These are phyloP conservation scores for Patellaria atrata DNA, from an alignment of 495 filamentous ascomycete species.

Conservation along the genomic window DNA sequence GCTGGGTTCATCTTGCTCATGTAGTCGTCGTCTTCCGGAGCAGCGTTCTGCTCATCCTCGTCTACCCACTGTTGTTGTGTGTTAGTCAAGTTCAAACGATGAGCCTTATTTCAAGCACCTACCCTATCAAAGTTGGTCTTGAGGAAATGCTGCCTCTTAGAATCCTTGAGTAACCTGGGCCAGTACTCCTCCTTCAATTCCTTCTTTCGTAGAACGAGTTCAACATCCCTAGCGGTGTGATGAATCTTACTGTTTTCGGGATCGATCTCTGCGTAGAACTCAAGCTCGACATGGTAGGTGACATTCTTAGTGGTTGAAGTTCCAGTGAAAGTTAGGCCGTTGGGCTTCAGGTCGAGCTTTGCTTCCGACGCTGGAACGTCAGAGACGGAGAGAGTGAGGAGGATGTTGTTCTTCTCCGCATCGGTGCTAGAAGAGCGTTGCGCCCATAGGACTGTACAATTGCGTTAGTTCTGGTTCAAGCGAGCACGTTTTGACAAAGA, in stretches of 20 bases:
- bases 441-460: conserved; percentile 72
- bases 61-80: conserved; percentile 66
- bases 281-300: conserved; percentile 72
- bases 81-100: conserved; percentile 5
- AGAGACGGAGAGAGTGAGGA: conserved; percentile 72
- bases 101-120: conserved; percentile 16
- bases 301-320: conserved; percentile 65
- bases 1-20: conserved; percentile 53
- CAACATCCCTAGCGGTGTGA: conserved; percentile 71
- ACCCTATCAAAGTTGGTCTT: conserved; percentile 99
- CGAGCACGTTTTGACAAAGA: neutral
- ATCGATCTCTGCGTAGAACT: conserved; percentile 88
- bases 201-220: conserved; percentile 92
- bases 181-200: conserved; percentile 81
- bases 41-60: conserved; percentile 95
- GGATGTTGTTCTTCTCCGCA: conserved; percentile 76
- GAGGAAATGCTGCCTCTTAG: conserved; percentile 82
- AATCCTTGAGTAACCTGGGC: conserved; percentile 83
- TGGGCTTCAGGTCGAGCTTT: conserved; percentile 67
- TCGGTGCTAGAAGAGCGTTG: conserved; percentile 81
- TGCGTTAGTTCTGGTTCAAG: conserved; percentile 7
- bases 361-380: conserved; percentile 57
- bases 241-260: conserved; percentile 60
- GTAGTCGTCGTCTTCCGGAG: conserved; percentile 59
- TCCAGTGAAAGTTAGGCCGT: conserved; percentile 65